phyloP scores from a whole-genome alignment of 371 early-diverging fungal species.

The Blyttiomyces sp. region DNA sequence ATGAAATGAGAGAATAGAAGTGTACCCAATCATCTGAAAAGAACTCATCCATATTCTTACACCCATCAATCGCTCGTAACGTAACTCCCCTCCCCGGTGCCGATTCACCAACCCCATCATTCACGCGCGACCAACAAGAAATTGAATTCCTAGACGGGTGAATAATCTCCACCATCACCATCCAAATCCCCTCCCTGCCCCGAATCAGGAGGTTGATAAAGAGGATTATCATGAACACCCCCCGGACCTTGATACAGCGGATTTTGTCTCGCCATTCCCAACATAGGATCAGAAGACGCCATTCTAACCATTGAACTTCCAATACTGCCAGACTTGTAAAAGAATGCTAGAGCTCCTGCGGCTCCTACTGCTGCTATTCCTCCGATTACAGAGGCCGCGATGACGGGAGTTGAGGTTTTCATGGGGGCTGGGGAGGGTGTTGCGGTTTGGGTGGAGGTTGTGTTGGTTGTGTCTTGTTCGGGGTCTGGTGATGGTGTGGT shows the following conservation, averaged over 20 bases:
- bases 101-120: too few species aligned
- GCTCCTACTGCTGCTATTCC: conserved; percentile 4
- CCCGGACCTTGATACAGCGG: background rate
- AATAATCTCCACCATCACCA: too few species aligned
- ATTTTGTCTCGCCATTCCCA: background rate
- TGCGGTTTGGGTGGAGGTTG: background rate
- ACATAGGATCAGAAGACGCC: background rate
- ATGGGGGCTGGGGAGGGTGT: background rate
- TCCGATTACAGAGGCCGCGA: background rate
- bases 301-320: background rate
- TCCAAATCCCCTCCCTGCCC: background rate
- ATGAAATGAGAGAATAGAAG: too few species aligned
- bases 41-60: too few species aligned
- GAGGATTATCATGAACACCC: background rate
- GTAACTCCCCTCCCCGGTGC: too few species aligned
- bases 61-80: too few species aligned
- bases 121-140: too few species aligned
- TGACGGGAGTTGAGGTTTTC: background rate
- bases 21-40: too few species aligned
- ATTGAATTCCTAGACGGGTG: too few species aligned
- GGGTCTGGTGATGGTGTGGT: background rate
- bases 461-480: background rate
- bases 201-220: background rate
- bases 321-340: background rate
- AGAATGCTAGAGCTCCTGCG: background rate